A percentile compares a stretch with the other conserved stretches of the same genome.
phyloP scores from a whole-genome alignment of 2,329 filamentous ascomycete genomes.

The Fusarium nelsonii region DNA sequence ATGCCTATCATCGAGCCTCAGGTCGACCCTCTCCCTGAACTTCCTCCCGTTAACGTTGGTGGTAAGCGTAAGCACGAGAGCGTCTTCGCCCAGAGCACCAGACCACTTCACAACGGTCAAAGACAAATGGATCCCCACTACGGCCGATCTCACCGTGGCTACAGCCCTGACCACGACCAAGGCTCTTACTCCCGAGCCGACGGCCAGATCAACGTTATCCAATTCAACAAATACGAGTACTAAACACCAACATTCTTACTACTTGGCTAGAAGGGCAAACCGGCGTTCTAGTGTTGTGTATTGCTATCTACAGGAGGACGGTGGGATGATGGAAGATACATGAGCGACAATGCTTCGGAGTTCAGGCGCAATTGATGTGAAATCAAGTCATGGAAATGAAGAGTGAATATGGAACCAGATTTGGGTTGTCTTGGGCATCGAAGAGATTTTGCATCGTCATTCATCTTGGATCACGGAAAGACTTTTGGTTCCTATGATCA shows the following conservation, averaged over 20 bases:
- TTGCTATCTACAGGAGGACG: constrained; percentile 40
- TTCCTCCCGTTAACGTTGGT: constrained; percentile 47
- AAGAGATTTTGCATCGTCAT: constrained; percentile 21
- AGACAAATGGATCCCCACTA: constrained; percentile 54
- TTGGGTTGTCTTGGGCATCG: constrained; percentile 23
- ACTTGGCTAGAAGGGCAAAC: constrained; percentile 23
- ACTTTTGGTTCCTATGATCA: constrained; percentile 24
- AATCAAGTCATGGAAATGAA: constrained; percentile 15
- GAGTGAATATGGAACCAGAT: constrained; percentile 13
- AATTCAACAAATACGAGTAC: constrained; percentile 50
- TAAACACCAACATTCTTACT: constrained; percentile 18
- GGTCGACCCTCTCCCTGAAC: constrained; percentile 47
- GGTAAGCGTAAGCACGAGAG: constrained; percentile 56
- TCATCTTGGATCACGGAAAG: constrained; percentile 22
- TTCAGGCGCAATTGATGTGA: constrained; percentile 40
- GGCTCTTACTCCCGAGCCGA: constrained; percentile 54
- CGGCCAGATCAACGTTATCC: constrained; percentile 49
- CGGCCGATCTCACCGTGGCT: constrained; percentile 38
- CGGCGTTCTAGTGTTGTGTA: constrained; percentile 46
- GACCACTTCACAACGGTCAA: constrained; percentile 55
- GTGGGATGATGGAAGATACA: constrained; percentile 34
- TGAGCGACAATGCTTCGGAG: constrained; percentile 44
- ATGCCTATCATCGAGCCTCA: constrained; percentile 54
- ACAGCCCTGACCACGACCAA: constrained; percentile 48
- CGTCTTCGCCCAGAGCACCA: constrained; percentile 51